phyloP scores from a whole-genome alignment of 768 basidiomycete genomes.

The Kwoniella dejecticola region DNA sequence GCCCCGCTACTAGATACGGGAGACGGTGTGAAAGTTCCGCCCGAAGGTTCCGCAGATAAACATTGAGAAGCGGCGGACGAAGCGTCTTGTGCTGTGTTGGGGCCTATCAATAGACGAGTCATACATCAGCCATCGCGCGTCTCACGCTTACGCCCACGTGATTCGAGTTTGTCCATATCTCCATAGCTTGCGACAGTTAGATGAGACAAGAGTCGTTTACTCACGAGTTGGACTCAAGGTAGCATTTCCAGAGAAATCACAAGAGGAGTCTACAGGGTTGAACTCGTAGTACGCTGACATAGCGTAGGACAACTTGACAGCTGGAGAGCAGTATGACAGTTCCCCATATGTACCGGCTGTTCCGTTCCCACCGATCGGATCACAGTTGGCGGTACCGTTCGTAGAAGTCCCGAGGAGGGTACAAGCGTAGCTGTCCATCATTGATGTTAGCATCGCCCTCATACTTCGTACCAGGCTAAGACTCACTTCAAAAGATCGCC shows the following conservation, averaged over 20 bases:
- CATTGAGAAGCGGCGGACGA: constrained; percentile 47
- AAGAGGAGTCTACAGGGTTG: constrained; percentile 65
- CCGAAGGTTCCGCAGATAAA: constrained; percentile 44
- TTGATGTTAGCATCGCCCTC: too few species aligned
- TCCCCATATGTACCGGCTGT: constrained; percentile 73
- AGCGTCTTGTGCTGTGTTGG: constrained; percentile 53
- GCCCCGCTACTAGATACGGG: constrained; percentile 4
- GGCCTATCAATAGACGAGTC: too few species aligned
- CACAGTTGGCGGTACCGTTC: constrained; percentile 64
- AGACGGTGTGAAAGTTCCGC: constrained; percentile 48
- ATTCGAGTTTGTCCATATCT: constrained; percentile 1
- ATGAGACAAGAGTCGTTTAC: constrained; percentile 23
- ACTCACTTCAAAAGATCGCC: constrained; percentile 53
- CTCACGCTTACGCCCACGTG: too few species aligned
- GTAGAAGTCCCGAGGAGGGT: constrained; percentile 63
- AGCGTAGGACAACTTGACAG: constrained; percentile 76
- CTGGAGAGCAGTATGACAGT: constrained; percentile 78
- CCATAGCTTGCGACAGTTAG: neutral
- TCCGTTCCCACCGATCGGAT: constrained; percentile 72
- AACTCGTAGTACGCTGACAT: constrained; percentile 79
- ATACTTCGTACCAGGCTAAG: too few species aligned
- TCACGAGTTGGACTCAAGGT: constrained; percentile 60
- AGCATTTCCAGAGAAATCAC: constrained; percentile 82
- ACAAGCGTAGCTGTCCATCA: constrained; percentile 75
- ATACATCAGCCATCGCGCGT: too few species aligned